Percentiles rank a stretch among this genome's conserved stretches.
Evolutionary conservation across 768 basidiomycete genomes (phyloP).

Genomic region (Lactarius sanguifluus): DNA sequence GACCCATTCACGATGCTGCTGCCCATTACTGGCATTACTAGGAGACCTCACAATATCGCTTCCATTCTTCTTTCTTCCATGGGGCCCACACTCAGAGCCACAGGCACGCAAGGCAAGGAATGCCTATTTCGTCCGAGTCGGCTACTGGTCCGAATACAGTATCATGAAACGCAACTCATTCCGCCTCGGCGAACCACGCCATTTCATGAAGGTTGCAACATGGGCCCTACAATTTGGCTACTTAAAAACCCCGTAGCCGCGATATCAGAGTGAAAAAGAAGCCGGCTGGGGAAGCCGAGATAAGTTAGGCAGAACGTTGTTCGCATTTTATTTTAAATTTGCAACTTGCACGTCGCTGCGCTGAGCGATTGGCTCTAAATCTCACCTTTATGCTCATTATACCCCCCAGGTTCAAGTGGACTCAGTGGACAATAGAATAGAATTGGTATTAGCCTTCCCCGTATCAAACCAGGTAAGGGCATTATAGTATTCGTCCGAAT

Average conservation of each 20-base stretch:
- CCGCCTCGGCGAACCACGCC: not conserved
- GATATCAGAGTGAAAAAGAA: too few species aligned
- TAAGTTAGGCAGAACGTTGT: not conserved
- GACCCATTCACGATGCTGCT: too few species aligned
- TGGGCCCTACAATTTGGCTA: too few species aligned
- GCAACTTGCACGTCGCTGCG: not conserved
- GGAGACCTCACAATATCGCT: not conserved
- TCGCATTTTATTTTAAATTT: not conserved
- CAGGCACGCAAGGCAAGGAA: not conserved
- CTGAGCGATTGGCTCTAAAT: not conserved
- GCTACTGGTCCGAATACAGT: not conserved
- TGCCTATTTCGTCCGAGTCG: not conserved
- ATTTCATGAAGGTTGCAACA: not conserved
- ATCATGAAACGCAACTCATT: not conserved
- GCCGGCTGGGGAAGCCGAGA: not conserved
- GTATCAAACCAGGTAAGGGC: too few species aligned
- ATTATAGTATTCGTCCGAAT: too few species aligned
- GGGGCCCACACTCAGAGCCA: not conserved
- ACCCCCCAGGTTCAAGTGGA: not conserved
- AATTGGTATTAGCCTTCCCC: not conserved
- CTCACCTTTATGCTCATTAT: not conserved
- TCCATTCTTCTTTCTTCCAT: not conserved
- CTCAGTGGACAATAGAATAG: not conserved
- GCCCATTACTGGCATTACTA: too few species aligned
- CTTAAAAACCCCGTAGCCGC: too few species aligned